A percentile compares a stretch with the other conserved stretches of the same genome.
Evolutionary conservation across 2,329 filamentous ascomycete genomes (phyloP).

Genomic region (Fusarium tupiense): DNA sequence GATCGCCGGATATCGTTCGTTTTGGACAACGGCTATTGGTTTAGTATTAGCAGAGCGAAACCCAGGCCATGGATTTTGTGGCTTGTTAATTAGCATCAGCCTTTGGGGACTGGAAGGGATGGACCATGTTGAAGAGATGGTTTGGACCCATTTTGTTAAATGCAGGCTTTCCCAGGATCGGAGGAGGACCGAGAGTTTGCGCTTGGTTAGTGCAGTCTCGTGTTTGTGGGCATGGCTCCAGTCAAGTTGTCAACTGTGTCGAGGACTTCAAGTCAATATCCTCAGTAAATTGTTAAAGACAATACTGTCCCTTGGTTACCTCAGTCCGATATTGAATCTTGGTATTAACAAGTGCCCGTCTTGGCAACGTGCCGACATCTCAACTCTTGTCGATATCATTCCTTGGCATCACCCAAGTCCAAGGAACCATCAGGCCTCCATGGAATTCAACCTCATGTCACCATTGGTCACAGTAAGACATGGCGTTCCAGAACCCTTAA

Average conservation of each 20-base stretch:
- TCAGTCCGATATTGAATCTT: background rate
- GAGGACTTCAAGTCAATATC: background rate
- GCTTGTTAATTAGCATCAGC: background rate
- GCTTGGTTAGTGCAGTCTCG: background rate
- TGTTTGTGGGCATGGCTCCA: background rate
- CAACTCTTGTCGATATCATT: background rate
- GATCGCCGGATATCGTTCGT: slow-evolving; percentile 1
- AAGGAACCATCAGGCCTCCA: background rate
- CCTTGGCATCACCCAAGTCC: background rate
- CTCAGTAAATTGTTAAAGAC: background rate
- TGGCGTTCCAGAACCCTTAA: background rate
- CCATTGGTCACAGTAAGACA: background rate
- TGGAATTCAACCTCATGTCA: background rate
- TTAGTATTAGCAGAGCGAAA: background rate
- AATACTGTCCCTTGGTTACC: background rate
- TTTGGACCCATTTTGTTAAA: background rate
- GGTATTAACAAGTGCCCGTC: background rate
- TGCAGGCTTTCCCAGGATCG: background rate
- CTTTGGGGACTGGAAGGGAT: background rate
- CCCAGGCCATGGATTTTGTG: background rate
- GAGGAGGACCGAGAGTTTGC: background rate
- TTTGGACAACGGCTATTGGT: background rate
- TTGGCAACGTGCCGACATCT: background rate
- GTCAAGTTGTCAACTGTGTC: background rate
- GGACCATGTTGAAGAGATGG: background rate